Evolutionary conservation across 768 basidiomycete genomes (phyloP), one percentile per base, ranked within the genome.

Genomic region (Amyloporia xantha): DNA sequence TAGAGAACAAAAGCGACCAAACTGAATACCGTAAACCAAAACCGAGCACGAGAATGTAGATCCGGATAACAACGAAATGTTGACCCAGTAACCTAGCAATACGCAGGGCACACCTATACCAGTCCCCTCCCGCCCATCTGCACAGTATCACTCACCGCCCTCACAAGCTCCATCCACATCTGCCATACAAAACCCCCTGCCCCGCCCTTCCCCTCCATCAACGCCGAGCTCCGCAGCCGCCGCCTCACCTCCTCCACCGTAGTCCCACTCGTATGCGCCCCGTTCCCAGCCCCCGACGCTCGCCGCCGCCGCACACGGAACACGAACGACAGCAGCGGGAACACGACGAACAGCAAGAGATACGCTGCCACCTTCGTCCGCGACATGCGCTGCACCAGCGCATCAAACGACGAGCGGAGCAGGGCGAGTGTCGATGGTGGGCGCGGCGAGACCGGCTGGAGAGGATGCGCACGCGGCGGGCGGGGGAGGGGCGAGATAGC

Each of bases 111-210:
- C 30, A 33, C 9, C 42, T 43, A 87, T 38, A 83, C 83, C 50
- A 87, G 64, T 17, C 86, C 87, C 54, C 83, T 77, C 17, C 84
- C 86, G 1, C 80, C 86, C 86, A 90, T 89, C 57, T 71, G 74
- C 26, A 85, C 72, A 3, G 84, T 83, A 66, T 90, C 86, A 41
- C 66, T 62, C 13, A 90, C 69, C 4, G 73, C 78, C 37, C 73
- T 71, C 3, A 76, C 55, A 5, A 74, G 57, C 57, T 78, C 79
- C 17, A 64, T 63, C 79, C 83, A 83, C 26, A 76, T 65, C 27
- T 65, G 66, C 30, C 7, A 15, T 15, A 33, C 30, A 15, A 33
- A 7, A 7, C 15, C 9, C 13, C 61, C 59, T 11, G 73, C 44
- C 38, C 68, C 54, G 53, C 62, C 17, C 68, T 70, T n/a, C 63